These are phyloP conservation scores for cucumber (Cucumis sativus) DNA, from an alignment of 306 rosid species.

Conservation along the genomic window Cucumber_9930_V3 NC_026656.2:12026501-12027000, in stretches of 20 bases:
- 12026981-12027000: neutral
- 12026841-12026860: neutral
- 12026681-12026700: constrained; percentile 39
- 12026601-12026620: constrained; percentile 75
- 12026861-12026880: neutral
- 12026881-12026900: neutral
- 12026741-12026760: constrained; percentile 7
- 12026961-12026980: neutral
- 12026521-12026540: neutral
- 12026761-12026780: neutral
- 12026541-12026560: constrained; percentile 90
- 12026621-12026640: constrained; percentile 48
- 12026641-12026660: constrained; percentile 20
- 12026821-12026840: neutral
- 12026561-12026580: constrained; percentile 61
- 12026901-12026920: neutral
- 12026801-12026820: neutral
- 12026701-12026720: constrained; percentile 54
- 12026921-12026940: neutral
- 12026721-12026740: constrained; percentile 11
- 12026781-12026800: neutral
- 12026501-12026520: neutral
- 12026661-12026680: constrained; percentile 20
- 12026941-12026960: neutral
- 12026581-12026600: constrained; percentile 82